Evolutionary conservation across 495 filamentous ascomycete species (phyloP), one percentile per base, ranked within the genome.

Genomic region (Daldinia vernicosa): DNA sequence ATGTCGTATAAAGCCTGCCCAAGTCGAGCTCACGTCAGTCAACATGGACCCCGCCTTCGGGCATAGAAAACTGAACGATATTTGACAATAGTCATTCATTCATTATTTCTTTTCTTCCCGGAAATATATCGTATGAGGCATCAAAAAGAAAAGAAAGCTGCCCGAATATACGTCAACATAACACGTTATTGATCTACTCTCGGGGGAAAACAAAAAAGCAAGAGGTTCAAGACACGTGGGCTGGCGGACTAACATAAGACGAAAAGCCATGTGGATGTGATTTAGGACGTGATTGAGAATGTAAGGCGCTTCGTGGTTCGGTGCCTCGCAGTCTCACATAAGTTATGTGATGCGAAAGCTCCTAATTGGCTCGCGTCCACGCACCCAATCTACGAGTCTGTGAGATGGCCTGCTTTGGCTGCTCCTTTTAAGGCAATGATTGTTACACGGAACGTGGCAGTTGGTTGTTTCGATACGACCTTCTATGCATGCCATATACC

Each of bases 361-460:
- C 11, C 26, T 51, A 19, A 66, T 69, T 59, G 61, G 68, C 8
- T 53, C 11, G 54, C 69, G n/a, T 52, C 57, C 35, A 32, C 56
- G 26, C 57, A 53, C 62, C 57, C 51, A 51, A 60, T 53, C 45
- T 50, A 55, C 56, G 59, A 58, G 59, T 45, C 61, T 33, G 8
- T 50, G 11, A 26, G 66, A 58, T 28, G 50, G n/a, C n/a, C n/a
- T n/a, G n/a, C n/a, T n/a, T n/a, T n/a, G n/a, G 35, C 59, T 26
- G 43, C 28, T 60, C 7, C 32, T 66, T 53, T 57, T 45, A 57
- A 64, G 63, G 55, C 35, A 15, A 60, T 15, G 30, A 55, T 47
- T 22, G 47, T 63, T 60, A 60, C 69, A 67, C 64, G 60, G 69
- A 72, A 72, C 69, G 64, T 72, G 69, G 63, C 51, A 27, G 43